Evolutionary conservation across 345 rosid genomes (phyloP), one percentile per base, ranked within the genome.

Genomic region (Psidium guajava): DNA sequence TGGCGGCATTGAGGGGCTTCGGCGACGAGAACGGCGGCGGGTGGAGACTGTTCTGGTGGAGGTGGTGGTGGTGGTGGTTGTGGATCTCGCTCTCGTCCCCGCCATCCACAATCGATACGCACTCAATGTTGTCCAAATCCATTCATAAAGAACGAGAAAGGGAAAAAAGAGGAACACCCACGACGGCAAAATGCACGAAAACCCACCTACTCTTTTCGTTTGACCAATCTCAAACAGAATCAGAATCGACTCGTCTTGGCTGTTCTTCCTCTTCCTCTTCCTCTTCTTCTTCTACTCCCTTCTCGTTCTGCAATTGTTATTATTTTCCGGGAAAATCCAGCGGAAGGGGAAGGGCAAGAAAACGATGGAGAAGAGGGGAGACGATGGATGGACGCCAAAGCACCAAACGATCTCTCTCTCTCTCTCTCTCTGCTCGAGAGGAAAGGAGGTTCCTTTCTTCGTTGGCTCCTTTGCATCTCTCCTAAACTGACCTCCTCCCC

Each of bases 61-160:
- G 54, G 54, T 59, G 86, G 64, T 36, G 82, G 14, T 69, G 88
- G 47, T 83, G 90, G 36, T 84, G 88, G 82, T 89, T 91, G 82
- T 89, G 93, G 92, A 94, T 93, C 95, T 95, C 99, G 54, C 80
- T 36, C 47, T 93, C 94, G 85, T 92, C 96, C 32, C 52, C 87
- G 44, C 94, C 95, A 83, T 93, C 95, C 27, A 87, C 86, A 22
- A 95, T 90, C 8, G 98, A 91, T 14, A 93, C 95, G 54, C 97
- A 96, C 92, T 94, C 98, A 83, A 96, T 92, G 86, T 88, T 93
- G 84, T 95, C 98, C 88, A 89, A 85, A 32, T 97, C 98, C 98
- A 97, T 97, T 75, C 54, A 40, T 50, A 32, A 77, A 36, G 75
- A 64, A 40, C 80, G 36, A 53, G 53, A 82, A 44, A 56, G 82